Base-by-base conservation (phyloP, 2,329 filamentous ascomycete genomes). In the Juglanconis oblonga region DNA sequence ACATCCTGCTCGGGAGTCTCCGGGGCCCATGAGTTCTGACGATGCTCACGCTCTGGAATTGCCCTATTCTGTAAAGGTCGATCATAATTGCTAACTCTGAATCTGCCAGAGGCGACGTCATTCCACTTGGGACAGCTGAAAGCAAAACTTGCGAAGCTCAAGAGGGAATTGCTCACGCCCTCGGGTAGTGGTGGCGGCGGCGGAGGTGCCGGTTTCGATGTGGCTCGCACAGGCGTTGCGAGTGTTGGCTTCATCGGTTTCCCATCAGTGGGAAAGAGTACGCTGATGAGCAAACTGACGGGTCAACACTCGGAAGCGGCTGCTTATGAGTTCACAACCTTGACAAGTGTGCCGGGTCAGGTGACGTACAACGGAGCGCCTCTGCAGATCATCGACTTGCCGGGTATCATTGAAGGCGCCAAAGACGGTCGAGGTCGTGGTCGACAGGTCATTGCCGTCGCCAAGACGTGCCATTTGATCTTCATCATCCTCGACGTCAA, bases 401-500 rank as follows among this genome's bases (percentile, higher is more conserved):
- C 95, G 1, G 95, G 95, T 86, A 99, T 99, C 71, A 99, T 99
- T 67, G 91, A 98, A 76, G 95, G 95, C 72, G 95, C 95, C 68
- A 98, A 99, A 77, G 95, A 99, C 74, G 95, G 95, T 66, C 96
- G 97, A 73, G 95, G 95, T 79, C 88, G 95, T 82, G 95, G 95
- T 83, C 87, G 94, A 68, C 95, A 99, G 79, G 95, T 99, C 71
- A 99, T 99, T 79, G 95, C 95, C 8, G 95, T 99, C 52, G 94
- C 95, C 62, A 99, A 99, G 81, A 98, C 95, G 17, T 99, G 95
- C 79, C 91, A 99, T 82, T 79, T 99, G 69, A 99, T 99, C 69
- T 98, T 98, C 77, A 99, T 99, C 72, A 92, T 99, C 52, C 82
- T 99, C 58, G 95, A 99, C 72, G 95, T 99, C 71, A 98, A 98